Evolutionary conservation across 371 early-diverging fungal genomes (phyloP), one percentile per base, ranked within the genome.

Genomic region (Apophysomyces elegans): DNA sequence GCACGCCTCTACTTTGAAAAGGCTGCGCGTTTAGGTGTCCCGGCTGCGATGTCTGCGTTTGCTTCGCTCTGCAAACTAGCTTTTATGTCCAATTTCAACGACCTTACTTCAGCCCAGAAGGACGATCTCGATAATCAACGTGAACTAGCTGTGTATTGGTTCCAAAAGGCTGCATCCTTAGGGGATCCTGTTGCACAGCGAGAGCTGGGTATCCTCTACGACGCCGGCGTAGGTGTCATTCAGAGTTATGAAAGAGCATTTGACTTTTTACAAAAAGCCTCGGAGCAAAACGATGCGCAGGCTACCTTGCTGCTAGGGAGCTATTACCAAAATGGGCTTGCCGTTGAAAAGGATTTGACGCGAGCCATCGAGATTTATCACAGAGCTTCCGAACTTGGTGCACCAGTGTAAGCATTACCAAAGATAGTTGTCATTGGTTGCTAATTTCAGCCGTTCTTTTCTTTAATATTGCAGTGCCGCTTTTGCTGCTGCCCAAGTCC

Each of bases 141-240:
- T 0, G 59, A 66, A 18, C 47, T 38, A 14, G 83, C 84, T n/a
- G 67, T 81, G 13, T 14, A 79, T 13, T 78, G 81, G 79, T 84
- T 72, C 57, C 60, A 68, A 32, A 75, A 71, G 43, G 82, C 86
- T 2, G 86, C 86, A 1, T 67, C 76, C 0, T 63, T 74, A 32
- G 77, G 76, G 9, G 76, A 86, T 46, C 65, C 83, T 0, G 57
- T 70, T 14, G 93, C 95, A 35, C 89, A 90, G 77, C 84, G 94
- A 50, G 91, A 91, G 36, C 81, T 96, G 2, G 89, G 91, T 7
- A 89, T 90, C 37, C 90, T 94, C 88, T 94, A 94, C 69, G 92
- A 91, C 43, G 69, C 74, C 35, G 93, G 91, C 13, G 73, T 84
- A 37, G 87, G 90, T 4, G 75, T 91, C 35, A 72, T 72, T 6